Evolutionary conservation across 2,329 filamentous ascomycete genomes (phyloP).

Genomic region (Microascus cirrosus): DNA sequence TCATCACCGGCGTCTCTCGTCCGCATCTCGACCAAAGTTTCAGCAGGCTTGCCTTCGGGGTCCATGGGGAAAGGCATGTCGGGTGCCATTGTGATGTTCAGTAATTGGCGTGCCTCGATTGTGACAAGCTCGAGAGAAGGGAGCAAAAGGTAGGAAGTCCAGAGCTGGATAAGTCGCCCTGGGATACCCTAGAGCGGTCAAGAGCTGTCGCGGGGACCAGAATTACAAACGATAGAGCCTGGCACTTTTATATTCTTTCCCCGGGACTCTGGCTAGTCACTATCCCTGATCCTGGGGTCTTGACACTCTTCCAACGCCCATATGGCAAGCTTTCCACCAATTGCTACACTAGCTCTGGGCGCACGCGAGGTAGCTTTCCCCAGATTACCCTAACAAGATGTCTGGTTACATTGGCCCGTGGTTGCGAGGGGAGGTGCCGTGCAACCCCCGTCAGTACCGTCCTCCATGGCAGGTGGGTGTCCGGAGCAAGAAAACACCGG

Average conservation of each 20-base stretch:
- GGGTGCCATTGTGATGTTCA: not conserved
- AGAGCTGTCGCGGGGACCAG: not conserved
- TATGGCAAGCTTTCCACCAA: not conserved
- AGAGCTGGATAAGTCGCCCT: not conserved
- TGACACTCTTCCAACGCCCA: not conserved
- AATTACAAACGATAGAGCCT: not conserved
- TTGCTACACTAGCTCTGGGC: not conserved
- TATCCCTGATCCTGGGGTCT: not conserved
- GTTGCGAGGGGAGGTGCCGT: not conserved
- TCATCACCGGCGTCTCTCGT: slow-evolving; percentile 7
- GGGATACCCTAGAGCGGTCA: not conserved
- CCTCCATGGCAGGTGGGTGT: not conserved
- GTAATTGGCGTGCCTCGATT: not conserved
- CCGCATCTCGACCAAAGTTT: slow-evolving; percentile 13
- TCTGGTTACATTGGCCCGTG: not conserved
- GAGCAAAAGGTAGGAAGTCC: not conserved
- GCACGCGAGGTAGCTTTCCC: not conserved
- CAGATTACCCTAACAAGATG: not conserved
- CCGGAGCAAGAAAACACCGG: not conserved
- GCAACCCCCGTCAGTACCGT: not conserved
- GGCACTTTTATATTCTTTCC: not conserved
- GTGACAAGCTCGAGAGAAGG: not conserved
- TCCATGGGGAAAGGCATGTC: not conserved
- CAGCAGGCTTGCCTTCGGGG: slow-evolving; percentile 10
- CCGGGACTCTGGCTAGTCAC: not conserved